phyloP scores from a whole-genome alignment of 192 early-diverging fungal species.

The Entomortierella beljakovae region DNA sequence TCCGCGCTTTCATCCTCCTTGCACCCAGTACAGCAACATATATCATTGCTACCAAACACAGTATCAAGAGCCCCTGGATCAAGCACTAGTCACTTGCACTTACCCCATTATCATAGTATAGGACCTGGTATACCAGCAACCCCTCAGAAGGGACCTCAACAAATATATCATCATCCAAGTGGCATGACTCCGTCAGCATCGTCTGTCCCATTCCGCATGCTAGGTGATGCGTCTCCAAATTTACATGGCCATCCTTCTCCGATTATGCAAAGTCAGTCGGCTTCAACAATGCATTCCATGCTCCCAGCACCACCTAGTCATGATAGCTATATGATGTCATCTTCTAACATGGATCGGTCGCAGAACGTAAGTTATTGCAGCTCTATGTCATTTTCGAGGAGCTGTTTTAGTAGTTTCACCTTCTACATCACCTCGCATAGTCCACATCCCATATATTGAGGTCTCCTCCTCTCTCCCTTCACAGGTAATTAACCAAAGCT shows the following conservation, averaged over 20 bases:
- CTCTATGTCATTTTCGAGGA: conserved; percentile 4
- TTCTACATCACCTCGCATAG: background rate
- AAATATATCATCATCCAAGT: conserved; percentile 13
- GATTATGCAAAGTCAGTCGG: conserved; percentile 7
- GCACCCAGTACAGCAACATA: conserved; percentile 6
- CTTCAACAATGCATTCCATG: conserved; percentile 10
- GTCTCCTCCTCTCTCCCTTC: too few species aligned
- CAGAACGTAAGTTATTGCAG: conserved; percentile 9
- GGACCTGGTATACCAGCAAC: background rate
- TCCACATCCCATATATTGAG: too few species aligned
- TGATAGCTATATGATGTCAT: background rate
- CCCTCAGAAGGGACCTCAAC: conserved; percentile 21
- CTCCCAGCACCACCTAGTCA: conserved; percentile 32
- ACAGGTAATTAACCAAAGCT: too few species aligned
- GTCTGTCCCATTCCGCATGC: conserved; percentile 5
- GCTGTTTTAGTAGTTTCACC: conserved; percentile 2
- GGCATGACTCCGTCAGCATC: conserved; percentile 14
- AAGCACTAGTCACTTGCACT: too few species aligned
- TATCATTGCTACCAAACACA: background rate
- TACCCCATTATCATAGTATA: conserved; percentile 1
- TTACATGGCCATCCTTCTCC: conserved; percentile 17
- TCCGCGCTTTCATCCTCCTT: conserved; percentile 9
- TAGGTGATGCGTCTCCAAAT: background rate
- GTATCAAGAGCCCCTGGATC: background rate
- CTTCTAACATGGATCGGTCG: conserved; percentile 10